These are phyloP conservation scores for Pyrenophora seminiperda DNA, from an alignment of 2,329 filamentous ascomycete species.

Conservation along the genomic window DNA sequence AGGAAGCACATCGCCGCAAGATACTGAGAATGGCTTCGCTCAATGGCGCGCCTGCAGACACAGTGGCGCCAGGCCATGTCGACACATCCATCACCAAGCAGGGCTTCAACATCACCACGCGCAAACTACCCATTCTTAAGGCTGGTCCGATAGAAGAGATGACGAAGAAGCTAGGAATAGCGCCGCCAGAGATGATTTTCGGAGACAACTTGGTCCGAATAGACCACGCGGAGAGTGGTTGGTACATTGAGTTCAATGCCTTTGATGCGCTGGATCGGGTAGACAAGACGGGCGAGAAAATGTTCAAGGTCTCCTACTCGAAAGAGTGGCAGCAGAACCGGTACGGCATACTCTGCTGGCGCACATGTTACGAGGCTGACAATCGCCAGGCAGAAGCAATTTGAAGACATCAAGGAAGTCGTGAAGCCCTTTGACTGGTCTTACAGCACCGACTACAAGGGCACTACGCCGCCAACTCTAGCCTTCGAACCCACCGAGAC, in stretches of 20 bases:
- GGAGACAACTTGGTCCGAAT: constrained; percentile 87
- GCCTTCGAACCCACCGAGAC: constrained; percentile 54
- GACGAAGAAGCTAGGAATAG: constrained; percentile 77
- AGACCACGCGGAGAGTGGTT: constrained; percentile 73
- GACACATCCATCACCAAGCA: constrained; percentile 45
- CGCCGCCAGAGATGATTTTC: constrained; percentile 98
- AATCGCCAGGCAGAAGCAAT: constrained; percentile 69
- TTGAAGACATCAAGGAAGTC: constrained; percentile 86
- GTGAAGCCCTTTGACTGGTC: constrained; percentile 99
- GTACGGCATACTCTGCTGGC: constrained; percentile 36
- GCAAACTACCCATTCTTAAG: constrained; percentile 94
- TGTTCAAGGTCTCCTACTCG: constrained; percentile 94
- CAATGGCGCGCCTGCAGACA: constrained; percentile 43
- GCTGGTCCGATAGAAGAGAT: constrained; percentile 87
- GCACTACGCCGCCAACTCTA: constrained; percentile 59
- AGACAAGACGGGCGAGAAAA: constrained; percentile 88
- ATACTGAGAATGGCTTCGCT: constrained; percentile 29
- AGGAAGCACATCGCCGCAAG: background rate
- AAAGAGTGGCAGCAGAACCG: constrained; percentile 79
- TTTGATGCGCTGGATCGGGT: constrained; percentile 87
- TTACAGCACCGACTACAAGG: constrained; percentile 86
- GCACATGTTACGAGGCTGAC: constrained; percentile 13
- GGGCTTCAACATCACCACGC: constrained; percentile 75
- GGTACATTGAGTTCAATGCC: constrained; percentile 81
- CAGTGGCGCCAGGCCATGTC: constrained; percentile 39